Evolutionary conservation across 139 green algal species (phyloP).

Genomic region (Chlamydomonas asymmetrica): DNA sequence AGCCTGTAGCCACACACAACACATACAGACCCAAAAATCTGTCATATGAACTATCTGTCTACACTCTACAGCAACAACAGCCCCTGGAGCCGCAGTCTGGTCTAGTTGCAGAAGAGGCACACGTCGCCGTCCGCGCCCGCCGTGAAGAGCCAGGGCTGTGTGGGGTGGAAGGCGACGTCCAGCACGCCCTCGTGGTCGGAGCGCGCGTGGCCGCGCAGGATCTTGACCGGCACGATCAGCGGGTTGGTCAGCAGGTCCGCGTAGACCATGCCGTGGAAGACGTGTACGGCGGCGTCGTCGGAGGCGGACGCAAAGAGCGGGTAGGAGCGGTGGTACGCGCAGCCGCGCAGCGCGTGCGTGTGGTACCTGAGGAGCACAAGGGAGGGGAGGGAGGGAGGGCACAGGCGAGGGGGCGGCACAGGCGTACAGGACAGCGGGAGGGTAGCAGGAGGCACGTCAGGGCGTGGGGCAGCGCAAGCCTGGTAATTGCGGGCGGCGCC

Average conservation of each 20-base stretch:
- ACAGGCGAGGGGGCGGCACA: not conserved
- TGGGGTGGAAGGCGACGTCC: slow-evolving; percentile 90
- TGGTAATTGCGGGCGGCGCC: slow-evolving; percentile 72
- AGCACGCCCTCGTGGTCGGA: slow-evolving; percentile 69
- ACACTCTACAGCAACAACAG: no score
- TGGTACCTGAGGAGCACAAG: no score
- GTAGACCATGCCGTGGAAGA: slow-evolving; percentile 97
- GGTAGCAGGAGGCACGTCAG: not conserved
- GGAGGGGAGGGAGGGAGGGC: not conserved
- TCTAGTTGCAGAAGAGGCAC: slow-evolving; percentile 59
- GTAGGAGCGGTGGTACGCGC: slow-evolving; percentile 89
- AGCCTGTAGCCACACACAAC: slow-evolving; percentile 3
- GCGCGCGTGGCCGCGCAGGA: slow-evolving; percentile 57
- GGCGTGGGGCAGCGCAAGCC: not conserved
- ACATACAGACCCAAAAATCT: not conserved
- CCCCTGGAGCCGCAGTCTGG: not conserved
- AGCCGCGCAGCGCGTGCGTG: slow-evolving; percentile 60
- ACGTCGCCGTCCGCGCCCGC: slow-evolving; percentile 80
- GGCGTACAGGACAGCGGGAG: not conserved
- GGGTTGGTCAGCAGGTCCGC: slow-evolving; percentile 94
- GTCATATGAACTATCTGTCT: no score
- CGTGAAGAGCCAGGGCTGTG: slow-evolving; percentile 96
- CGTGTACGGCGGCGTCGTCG: slow-evolving; percentile 84
- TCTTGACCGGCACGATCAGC: slow-evolving; percentile 92
- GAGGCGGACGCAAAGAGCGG: slow-evolving; percentile 83